These are phyloP conservation scores for Strigomonas culicis DNA, from an alignment of 208 protist species.

Conservation along the genomic window DNA sequence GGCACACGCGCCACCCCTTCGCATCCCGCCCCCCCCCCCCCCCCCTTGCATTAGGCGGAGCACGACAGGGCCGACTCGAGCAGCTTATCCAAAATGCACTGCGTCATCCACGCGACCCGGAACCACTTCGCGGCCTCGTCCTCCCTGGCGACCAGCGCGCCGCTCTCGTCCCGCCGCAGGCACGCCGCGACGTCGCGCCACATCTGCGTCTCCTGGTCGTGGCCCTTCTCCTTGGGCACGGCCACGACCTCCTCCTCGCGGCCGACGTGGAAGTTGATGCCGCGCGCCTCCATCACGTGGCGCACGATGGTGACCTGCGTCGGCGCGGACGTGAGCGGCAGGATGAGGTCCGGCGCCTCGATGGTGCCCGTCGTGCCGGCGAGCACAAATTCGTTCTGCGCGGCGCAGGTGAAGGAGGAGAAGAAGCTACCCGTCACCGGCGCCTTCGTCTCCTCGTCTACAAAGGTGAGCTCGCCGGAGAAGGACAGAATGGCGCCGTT, in stretches of 20 bases:
- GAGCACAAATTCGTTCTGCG: conserved; percentile 32
- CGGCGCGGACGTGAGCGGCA: conserved; percentile 22
- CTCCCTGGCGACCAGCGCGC: conserved; percentile 18
- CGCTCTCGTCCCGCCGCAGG: conserved; percentile 17
- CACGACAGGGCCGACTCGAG: conserved; percentile 26
- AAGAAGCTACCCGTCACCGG: conserved; percentile 23
- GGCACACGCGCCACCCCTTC: too few relatives aligned
- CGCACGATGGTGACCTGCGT: conserved; percentile 27
- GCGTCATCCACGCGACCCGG: conserved; percentile 47
- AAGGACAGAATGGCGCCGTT: conserved; percentile 56
- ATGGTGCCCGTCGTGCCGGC: conserved; percentile 36
- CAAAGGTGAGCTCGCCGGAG: conserved; percentile 50
- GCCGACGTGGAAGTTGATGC: conserved; percentile 14
- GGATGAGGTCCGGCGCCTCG: conserved; percentile 30
- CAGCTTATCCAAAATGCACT: conserved; percentile 42
- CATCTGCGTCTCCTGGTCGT: conserved; percentile 49
- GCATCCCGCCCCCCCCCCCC: too few relatives aligned
- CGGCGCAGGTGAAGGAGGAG: conserved; percentile 19
- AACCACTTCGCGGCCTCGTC: conserved; percentile 41
- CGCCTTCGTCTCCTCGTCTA: conserved; percentile 6
- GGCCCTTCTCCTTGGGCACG: conserved; percentile 36
- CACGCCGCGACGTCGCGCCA: conserved; percentile 40
- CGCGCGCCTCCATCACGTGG: conserved; percentile 11
- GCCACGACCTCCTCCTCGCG: conserved; percentile 23
- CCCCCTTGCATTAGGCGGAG: neutral